A percentile compares a stretch with the other conserved stretches of the same genome.
These are phyloP conservation scores for Akebia trifoliata DNA, from an alignment of 164 flowering plant species.

Conservation along the genomic window DNA sequence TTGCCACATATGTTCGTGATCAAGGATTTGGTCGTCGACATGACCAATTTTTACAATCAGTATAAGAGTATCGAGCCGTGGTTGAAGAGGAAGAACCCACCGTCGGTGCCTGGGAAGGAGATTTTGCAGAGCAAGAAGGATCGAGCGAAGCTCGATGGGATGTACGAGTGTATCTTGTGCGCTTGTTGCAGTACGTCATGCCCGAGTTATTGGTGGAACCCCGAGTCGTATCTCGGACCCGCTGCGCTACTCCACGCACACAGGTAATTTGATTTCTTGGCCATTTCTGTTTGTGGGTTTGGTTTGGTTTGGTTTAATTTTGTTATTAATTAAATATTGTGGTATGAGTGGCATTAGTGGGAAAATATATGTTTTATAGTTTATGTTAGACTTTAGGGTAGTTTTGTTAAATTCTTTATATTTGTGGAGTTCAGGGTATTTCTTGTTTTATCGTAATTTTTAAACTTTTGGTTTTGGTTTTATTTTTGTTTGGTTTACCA, in stretches of 20 bases:
- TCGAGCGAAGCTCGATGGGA: constrained; percentile 89
- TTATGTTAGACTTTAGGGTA: no score
- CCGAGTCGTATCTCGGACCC: constrained; percentile 92
- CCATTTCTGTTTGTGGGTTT: neutral
- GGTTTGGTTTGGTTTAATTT: neutral
- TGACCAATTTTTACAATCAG: constrained; percentile 98
- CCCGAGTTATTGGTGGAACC: constrained; percentile 99
- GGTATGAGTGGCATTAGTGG: neutral
- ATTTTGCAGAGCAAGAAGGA: constrained; percentile 79
- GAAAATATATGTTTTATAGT: neutral
- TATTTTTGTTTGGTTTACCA: no score
- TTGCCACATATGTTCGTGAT: constrained; percentile 98
- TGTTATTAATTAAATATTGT: neutral
- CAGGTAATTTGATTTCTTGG: constrained; percentile 38
- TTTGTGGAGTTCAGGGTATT: no score
- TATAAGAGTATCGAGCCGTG: constrained; percentile 99
- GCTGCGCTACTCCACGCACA: constrained; percentile 97
- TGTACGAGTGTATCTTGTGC: constrained; percentile 97
- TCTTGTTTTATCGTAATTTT: no score
- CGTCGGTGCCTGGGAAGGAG: constrained; percentile 65
- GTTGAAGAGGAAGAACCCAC: constrained; percentile 82
- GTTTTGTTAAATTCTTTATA: no score
- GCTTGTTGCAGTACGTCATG: constrained; percentile 97
- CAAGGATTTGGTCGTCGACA: constrained; percentile 96
- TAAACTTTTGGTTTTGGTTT: no score